These are phyloP conservation scores for Phytophthora tentaculata DNA, from an alignment of 352 stramenopile genomes.

Conservation along the genomic window DNA sequence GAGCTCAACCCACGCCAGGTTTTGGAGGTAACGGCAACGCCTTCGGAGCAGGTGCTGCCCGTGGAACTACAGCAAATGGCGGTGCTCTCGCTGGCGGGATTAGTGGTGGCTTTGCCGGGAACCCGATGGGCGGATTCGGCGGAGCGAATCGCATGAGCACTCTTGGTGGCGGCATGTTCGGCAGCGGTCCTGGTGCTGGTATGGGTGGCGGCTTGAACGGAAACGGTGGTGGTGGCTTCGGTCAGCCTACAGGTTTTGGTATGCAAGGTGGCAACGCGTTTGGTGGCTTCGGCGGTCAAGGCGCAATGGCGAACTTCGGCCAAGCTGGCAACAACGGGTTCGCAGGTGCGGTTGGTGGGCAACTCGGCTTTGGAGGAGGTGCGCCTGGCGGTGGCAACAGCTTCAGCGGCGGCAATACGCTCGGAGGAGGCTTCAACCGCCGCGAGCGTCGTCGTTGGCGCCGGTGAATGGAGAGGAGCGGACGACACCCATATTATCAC, in stretches of 20 bases:
- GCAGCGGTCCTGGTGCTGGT: conserved; percentile 6
- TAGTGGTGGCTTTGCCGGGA: conserved; percentile 8
- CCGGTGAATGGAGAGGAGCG: conserved; percentile 1
- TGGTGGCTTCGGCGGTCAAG: conserved; percentile 11
- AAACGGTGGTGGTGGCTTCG: conserved; percentile 12
- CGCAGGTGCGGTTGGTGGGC: background rate
- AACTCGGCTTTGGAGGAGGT: conserved; percentile 11
- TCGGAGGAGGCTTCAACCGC: conserved; percentile 23
- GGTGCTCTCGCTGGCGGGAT: background rate
- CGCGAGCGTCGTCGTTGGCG: conserved; percentile 18
- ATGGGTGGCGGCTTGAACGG: conserved; percentile 10
- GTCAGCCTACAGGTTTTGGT: conserved; percentile 16
- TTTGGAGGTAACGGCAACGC: conserved; percentile 14
- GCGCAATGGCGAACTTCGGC: conserved; percentile 15
- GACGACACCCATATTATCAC: too few species aligned
- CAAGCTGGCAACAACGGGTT: conserved; percentile 21
- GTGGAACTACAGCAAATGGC: background rate
- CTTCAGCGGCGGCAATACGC: conserved; percentile 7
- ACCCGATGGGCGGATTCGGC: conserved; percentile 15
- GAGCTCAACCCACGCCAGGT: background rate
- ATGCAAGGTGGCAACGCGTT: conserved; percentile 20
- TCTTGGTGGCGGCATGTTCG: conserved; percentile 12
- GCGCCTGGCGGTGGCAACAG: conserved; percentile 1
- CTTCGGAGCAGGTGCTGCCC: background rate
- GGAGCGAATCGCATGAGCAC: conserved; percentile 8